A percentile compares a stretch with the other conserved stretches of the same genome.
These are phyloP conservation scores for Amanita pseudoporphyria DNA, from an alignment of 768 basidiomycete genomes.

Conservation along the genomic window DNA sequence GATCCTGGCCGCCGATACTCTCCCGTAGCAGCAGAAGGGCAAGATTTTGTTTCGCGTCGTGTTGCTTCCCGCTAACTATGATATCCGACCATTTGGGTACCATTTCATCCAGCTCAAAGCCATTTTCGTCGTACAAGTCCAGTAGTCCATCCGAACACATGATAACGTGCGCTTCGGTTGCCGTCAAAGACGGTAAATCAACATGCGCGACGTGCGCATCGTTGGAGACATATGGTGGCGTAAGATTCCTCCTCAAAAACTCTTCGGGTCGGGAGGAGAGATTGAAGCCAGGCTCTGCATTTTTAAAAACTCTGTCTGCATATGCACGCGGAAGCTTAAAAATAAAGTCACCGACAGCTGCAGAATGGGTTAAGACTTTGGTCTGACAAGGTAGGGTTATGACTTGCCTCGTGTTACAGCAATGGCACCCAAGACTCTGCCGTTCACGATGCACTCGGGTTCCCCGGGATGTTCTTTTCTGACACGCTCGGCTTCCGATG, in stretches of 20 bases:
- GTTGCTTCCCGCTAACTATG: constrained; percentile 15
- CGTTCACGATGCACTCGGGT: constrained; percentile 28
- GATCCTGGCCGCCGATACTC: constrained; percentile 33
- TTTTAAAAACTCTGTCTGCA: constrained; percentile 36
- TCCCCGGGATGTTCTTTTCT: constrained; percentile 38
- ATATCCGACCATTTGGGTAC: constrained; percentile 28
- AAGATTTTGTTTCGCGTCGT: constrained; percentile 18
- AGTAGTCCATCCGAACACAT: constrained; percentile 44
- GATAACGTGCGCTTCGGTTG: constrained; percentile 26
- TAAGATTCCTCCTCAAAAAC: constrained; percentile 33
- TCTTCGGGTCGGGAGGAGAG: constrained; percentile 27
- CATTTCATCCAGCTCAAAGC: constrained; percentile 19
- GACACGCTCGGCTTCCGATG: constrained; percentile 30
- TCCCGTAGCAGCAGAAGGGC: constrained; percentile 35
- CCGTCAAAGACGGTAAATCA: constrained; percentile 16
- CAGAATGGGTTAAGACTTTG: background rate
- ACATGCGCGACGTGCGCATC: constrained; percentile 33
- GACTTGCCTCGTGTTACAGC: constrained; percentile 45
- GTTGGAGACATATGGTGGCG: constrained; percentile 46
- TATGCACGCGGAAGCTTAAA: constrained; percentile 45
- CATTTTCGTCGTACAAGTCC: constrained; percentile 31
- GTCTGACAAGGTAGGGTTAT: background rate
- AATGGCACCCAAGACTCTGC: constrained; percentile 44
- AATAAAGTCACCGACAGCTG: constrained; percentile 44
- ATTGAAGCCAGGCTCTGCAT: constrained; percentile 27